A percentile compares a stretch with the other conserved stretches of the same genome.
Evolutionary conservation across 768 basidiomycete species (phyloP).

Genomic region (Sarcodon aspratus): DNA sequence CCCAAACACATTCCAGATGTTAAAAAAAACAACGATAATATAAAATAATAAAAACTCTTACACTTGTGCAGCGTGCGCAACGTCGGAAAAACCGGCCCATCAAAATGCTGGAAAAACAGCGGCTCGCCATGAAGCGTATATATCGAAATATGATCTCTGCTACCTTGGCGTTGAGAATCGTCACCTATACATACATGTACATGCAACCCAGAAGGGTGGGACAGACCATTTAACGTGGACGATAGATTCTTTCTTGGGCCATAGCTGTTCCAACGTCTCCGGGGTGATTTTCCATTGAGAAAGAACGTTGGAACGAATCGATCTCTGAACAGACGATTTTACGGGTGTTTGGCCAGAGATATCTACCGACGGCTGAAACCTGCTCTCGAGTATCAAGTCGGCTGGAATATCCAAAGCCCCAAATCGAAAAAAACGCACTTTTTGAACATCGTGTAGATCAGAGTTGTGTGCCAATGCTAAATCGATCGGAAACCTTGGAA

Average conservation of each 20-base stretch:
- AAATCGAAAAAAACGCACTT: slow-evolving; percentile 32
- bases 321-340: slow-evolving; percentile 88
- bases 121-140: slow-evolving; percentile 84
- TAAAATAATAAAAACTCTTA: slow-evolving; percentile 17
- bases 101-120: slow-evolving; percentile 92
- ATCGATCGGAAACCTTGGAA: too few relatives aligned
- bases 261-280: slow-evolving; percentile 80
- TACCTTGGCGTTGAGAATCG: slow-evolving; percentile 23
- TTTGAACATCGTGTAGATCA: slow-evolving; percentile 49
- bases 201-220: slow-evolving; percentile 4
- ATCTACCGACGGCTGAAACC: slow-evolving; percentile 67
- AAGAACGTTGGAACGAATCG: slow-evolving; percentile 69
- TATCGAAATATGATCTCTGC: slow-evolving; percentile 92
- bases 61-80: slow-evolving; percentile 88
- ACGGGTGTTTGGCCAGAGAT: slow-evolving; percentile 84
- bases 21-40: background rate
- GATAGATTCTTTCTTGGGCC: slow-evolving; percentile 97
- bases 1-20: background rate
- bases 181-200: background rate
- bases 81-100: slow-evolving; percentile 87
- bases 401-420: background rate
- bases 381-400: slow-evolving; percentile 15
- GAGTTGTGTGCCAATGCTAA: too few relatives aligned
- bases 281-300: slow-evolving; percentile 76
- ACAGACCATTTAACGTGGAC: slow-evolving; percentile 90